Base-by-base conservation (phyloP, 768 basidiomycete species). In the Nidularia pulvinata region DNA sequence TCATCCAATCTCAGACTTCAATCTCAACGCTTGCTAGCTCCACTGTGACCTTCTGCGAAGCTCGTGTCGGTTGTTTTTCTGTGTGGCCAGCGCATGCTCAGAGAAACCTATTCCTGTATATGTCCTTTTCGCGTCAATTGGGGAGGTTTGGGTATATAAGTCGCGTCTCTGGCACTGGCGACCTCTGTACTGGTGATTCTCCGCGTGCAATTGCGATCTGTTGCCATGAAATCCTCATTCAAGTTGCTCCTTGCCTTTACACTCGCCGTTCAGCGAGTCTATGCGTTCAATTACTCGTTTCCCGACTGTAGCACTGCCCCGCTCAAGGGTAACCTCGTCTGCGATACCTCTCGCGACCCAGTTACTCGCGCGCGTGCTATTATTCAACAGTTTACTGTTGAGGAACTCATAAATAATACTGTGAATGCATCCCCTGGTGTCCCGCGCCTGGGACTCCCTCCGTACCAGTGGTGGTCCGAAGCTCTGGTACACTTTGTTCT, bases 381-480 rank as follows among this genome's bases (percentile, higher is more conserved):
- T 50, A 69, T 84, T 48, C 56, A 69, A 44, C 65, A 76, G 55
- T 80, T 84, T 60, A 83, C 79, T 10, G 69, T 77, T 33, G 70
- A 69, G 13, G 83, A 85, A 56, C 64, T 83, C 52, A 78, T 78
- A 48, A 69, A 64, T 51, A 83, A 83, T 61, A 81, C 79, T 4
- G 77, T 72, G 46, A 83, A 79, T 53, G 53, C 60, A 0, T 73
- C 81, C 5, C 75, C 78, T 5, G 83, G 81, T 32, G 81, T 83
- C 19, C 65, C 81, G 50, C 76, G 82, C 9, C 70, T 83, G 2
- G 82, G 81, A n/a, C 65, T 85, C 25, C 81, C 82, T 7, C 60
- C 76, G 14, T 85, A 85, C 50, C 70, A 82, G 46, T 84, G 82
- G 82, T 85, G 83, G 82, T 79, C 77, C 22, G 82, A 85, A 67